A percentile compares a stretch with the other conserved stretches of the same genome.
Evolutionary conservation across 768 basidiomycete species (phyloP).

Genomic region (Podaxis pistillaris): DNA sequence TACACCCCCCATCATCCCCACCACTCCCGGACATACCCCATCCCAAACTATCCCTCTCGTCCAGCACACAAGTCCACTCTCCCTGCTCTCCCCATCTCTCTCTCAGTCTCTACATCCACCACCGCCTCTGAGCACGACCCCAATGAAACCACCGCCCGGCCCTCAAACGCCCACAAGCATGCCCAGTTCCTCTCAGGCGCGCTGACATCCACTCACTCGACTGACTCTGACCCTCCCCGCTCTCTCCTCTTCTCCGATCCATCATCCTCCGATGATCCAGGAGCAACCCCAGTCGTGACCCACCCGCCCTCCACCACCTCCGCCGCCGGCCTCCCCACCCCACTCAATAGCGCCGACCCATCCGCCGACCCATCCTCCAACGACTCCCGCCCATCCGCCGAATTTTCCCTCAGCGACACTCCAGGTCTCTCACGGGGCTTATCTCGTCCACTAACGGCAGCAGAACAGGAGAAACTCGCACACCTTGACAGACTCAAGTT

Average conservation of each 20-base stretch:
- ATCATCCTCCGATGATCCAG: slow-evolving; percentile 3
- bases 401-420: slow-evolving; percentile 19
- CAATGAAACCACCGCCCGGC: slow-evolving; percentile 48
- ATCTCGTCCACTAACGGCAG: slow-evolving; percentile 54
- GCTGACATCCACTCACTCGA: slow-evolving; percentile 13
- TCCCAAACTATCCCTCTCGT: slow-evolving; percentile 23
- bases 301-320: slow-evolving; percentile 13
- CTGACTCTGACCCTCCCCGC: background rate
- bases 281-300: slow-evolving; percentile 19
- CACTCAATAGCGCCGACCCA: slow-evolving; percentile 13
- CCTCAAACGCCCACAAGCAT: slow-evolving; percentile 46
- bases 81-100: slow-evolving; percentile 22
- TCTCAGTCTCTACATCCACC: slow-evolving; percentile 40
- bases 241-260: slow-evolving; percentile 15
- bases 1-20: slow-evolving; percentile 14
- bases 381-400: slow-evolving; percentile 5
- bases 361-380: slow-evolving; percentile 4
- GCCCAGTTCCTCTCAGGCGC: slow-evolving; percentile 36
- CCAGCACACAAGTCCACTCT: slow-evolving; percentile 21
- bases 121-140: slow-evolving; percentile 38
- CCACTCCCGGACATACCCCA: slow-evolving; percentile 28
- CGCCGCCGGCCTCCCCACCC: slow-evolving; percentile 16
- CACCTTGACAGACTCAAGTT: slow-evolving; percentile 83
- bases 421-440: slow-evolving; percentile 41
- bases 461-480: slow-evolving; percentile 70